Percentiles rank a stretch among this genome's conserved stretches.
Evolutionary conservation across 352 stramenopile species (phyloP).

Genomic region (Phytophthora melonis): DNA sequence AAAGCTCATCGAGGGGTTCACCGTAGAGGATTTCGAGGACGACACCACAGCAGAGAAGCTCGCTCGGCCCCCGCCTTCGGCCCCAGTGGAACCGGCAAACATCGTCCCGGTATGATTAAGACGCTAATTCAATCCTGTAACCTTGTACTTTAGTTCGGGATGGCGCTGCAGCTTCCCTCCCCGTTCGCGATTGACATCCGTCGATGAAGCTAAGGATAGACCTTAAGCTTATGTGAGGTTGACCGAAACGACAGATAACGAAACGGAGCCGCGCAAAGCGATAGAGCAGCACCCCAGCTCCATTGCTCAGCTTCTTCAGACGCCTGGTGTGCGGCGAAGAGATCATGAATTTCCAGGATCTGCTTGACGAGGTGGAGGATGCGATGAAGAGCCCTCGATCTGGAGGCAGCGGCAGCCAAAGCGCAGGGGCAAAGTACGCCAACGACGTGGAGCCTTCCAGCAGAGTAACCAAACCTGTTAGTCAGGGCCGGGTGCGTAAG

Average conservation of each 20-base stretch:
- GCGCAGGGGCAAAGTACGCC: slow-evolving; percentile 17
- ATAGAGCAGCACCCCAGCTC: background rate
- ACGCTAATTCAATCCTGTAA: slow-evolving; percentile 23
- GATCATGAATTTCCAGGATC: slow-evolving; percentile 75
- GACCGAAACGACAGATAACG: slow-evolving; percentile 20
- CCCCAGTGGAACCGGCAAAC: slow-evolving; percentile 21
- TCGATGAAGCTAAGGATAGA: slow-evolving; percentile 31
- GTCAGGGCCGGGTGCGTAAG: slow-evolving; percentile 25
- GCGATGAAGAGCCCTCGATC: slow-evolving; percentile 56
- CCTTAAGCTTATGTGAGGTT: background rate
- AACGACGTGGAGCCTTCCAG: slow-evolving; percentile 2
- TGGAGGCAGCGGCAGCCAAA: slow-evolving; percentile 18
- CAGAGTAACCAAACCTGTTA: slow-evolving; percentile 21
- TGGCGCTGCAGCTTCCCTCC: background rate
- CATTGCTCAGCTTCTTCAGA: background rate
- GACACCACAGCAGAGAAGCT: slow-evolving; percentile 33
- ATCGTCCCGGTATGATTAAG: slow-evolving; percentile 39
- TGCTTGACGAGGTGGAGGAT: slow-evolving; percentile 78
- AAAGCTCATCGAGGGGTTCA: slow-evolving; percentile 65
- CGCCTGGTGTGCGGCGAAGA: background rate
- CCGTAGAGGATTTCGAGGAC: slow-evolving; percentile 45
- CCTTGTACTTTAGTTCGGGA: background rate
- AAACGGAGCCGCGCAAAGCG: slow-evolving; percentile 20
- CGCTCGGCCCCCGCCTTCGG: slow-evolving; percentile 6
- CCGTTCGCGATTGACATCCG: background rate